Conservation (phyloP, 2,329 filamentous ascomycete species). For the Penicillium sp. region DNA sequence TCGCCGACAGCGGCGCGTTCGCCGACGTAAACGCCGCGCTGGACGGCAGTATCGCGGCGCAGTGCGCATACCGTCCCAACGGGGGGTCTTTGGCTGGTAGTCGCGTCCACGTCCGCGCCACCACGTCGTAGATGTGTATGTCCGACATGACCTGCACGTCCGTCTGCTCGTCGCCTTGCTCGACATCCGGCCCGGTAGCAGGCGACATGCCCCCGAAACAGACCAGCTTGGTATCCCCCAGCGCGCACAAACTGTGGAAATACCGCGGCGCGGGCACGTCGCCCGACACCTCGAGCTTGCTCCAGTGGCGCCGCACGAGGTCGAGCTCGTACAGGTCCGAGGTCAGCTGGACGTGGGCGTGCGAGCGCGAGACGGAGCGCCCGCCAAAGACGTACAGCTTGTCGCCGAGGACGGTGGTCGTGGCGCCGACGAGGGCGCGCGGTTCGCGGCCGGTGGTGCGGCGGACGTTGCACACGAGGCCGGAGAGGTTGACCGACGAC, state of each 20-base stretch:
- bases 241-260: constrained; percentile 90
- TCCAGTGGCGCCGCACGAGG: constrained; percentile 87
- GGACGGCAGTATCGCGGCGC: constrained; percentile 86
- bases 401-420: constrained; percentile 90
- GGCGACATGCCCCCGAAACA: constrained; percentile 99
- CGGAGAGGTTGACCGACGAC: constrained; percentile 55
- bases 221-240: constrained; percentile 93
- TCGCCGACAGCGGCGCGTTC: constrained; percentile 76
- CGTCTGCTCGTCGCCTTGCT: constrained; percentile 61
- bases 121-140: constrained; percentile 90
- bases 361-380: constrained; percentile 75
- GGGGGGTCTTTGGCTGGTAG: constrained; percentile 77
- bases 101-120: constrained; percentile 77
- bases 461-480: constrained; percentile 65
- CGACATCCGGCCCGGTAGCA: constrained; percentile 47
- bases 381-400: constrained; percentile 97
- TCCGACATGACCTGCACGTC: constrained; percentile 98
- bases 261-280: constrained; percentile 89
- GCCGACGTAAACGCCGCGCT: constrained; percentile 81
- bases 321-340: constrained; percentile 92
- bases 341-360: constrained; percentile 78
- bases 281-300: constrained; percentile 76
- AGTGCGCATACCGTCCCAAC: constrained; percentile 94
- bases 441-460: constrained; percentile 89
- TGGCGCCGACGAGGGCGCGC: constrained; percentile 86